Evolutionary conservation across 495 filamentous ascomycete genomes (phyloP).

Genomic region (Echria macrotheca): DNA sequence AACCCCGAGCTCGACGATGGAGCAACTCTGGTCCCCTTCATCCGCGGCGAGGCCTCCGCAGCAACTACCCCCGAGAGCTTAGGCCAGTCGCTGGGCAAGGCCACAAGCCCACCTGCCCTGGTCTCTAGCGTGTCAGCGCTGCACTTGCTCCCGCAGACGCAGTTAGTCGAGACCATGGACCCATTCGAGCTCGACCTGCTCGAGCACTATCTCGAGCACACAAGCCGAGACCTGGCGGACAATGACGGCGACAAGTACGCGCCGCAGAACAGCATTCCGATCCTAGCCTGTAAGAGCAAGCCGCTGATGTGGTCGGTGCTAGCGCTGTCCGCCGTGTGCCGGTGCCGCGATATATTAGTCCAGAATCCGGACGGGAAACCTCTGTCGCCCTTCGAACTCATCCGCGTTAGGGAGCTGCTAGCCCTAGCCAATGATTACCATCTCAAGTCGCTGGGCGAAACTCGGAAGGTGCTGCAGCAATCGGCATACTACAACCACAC

Average conservation of each 20-base stretch:
- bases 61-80: no score
- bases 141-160: no score
- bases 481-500: conserved; percentile 28
- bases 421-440: conserved; percentile 31
- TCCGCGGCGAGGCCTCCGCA: no score
- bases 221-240: conserved; percentile 31
- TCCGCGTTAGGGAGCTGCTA: conserved; percentile 27
- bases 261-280: conserved; percentile 37
- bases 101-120: no score
- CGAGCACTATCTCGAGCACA: conserved; percentile 39
- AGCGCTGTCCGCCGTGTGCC: conserved; percentile 37
- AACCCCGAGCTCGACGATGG: no score
- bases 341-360: conserved; percentile 32
- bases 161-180: no score
- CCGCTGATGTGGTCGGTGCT: conserved; percentile 39
- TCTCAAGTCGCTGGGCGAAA: conserved; percentile 28
- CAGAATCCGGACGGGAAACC: no score
- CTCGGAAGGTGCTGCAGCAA: conserved; percentile 25
- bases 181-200: conserved; percentile 35
- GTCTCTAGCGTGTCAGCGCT: no score
- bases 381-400: conserved; percentile 15
- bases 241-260: conserved; percentile 34
- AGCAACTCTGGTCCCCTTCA: no score
- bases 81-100: no score
- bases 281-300: conserved; percentile 35